Evolutionary conservation across 768 basidiomycete species (phyloP).

Genomic region (Rhizopogon sp.): DNA sequence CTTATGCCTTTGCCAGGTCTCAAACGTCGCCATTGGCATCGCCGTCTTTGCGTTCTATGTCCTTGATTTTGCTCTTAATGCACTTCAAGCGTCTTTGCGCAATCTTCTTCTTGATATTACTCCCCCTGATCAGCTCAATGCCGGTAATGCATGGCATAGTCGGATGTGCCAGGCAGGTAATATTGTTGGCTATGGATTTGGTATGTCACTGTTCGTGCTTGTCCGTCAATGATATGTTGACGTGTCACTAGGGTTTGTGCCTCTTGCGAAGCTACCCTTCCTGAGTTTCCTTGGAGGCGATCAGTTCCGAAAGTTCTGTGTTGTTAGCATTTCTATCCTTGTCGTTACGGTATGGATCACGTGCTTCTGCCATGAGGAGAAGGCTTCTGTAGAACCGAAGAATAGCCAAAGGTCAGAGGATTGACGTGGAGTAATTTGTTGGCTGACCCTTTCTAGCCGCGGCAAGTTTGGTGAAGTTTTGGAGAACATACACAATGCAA

Average conservation of each 20-base stretch:
- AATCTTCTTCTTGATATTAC: slow-evolving; percentile 92
- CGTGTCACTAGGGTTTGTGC: slow-evolving; percentile 64
- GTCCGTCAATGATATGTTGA: slow-evolving; percentile 5
- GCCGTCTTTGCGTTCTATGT: slow-evolving; percentile 90
- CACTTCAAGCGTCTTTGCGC: slow-evolving; percentile 84
- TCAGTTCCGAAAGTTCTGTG: slow-evolving; percentile 95
- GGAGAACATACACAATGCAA: slow-evolving; percentile 69
- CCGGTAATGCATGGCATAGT: slow-evolving; percentile 98
- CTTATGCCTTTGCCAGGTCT: slow-evolving; percentile 38
- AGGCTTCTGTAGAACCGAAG: slow-evolving; percentile 49
- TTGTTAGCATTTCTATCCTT: slow-evolving; percentile 77
- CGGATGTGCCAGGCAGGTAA: slow-evolving; percentile 97
- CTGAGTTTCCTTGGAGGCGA: slow-evolving; percentile 79
- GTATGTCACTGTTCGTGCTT: slow-evolving; percentile 33
- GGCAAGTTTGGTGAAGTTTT: slow-evolving; percentile 72
- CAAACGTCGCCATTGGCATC: slow-evolving; percentile 71
- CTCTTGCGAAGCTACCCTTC: slow-evolving; percentile 75
- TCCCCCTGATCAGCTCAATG: slow-evolving; percentile 82
- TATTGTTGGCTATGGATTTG: slow-evolving; percentile 90
- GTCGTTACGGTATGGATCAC: slow-evolving; percentile 83
- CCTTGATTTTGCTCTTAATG: slow-evolving; percentile 97
- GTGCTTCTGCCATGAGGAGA: slow-evolving; percentile 80
- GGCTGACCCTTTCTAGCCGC: slow-evolving; percentile 6
- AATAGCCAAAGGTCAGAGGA: slow-evolving; percentile 12
- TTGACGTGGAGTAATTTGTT: slow-evolving; percentile 1